Conservation (phyloP, 2,329 filamentous ascomycete species). For the Emergomyces pasteurianus region DNA sequence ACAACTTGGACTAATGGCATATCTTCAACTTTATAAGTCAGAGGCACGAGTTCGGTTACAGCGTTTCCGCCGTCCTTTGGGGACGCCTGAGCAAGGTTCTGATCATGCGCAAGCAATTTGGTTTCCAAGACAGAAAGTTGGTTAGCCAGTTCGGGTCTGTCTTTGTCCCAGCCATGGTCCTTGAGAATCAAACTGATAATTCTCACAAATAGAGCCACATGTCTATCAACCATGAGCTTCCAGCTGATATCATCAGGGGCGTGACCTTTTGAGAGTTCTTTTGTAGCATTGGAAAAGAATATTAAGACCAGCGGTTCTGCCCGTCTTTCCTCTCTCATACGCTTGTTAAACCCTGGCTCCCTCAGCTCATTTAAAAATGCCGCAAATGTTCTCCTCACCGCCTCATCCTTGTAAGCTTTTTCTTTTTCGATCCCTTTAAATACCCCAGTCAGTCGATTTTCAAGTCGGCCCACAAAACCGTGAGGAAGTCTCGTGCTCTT, state of each 20-base stretch:
- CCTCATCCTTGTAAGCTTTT: conserved; percentile 80
- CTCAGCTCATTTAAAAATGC: conserved; percentile 91
- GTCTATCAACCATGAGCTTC: conserved; percentile 85
- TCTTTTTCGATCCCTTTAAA: conserved; percentile 70
- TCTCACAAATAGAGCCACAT: conserved; percentile 87
- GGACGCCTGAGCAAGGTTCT: conserved; percentile 59
- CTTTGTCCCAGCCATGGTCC: conserved; percentile 72
- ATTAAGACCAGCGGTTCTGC: conserved; percentile 89
- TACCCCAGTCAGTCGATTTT: conserved; percentile 70
- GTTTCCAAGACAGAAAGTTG: conserved; percentile 74
- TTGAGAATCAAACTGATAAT: conserved; percentile 69
- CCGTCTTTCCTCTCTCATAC: conserved; percentile 85
- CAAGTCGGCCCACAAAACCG: conserved; percentile 57
- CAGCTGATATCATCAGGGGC: conserved; percentile 70
- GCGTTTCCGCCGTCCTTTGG: conserved; percentile 45
- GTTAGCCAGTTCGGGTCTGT: conserved; percentile 71
- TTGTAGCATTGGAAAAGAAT: conserved; percentile 90
- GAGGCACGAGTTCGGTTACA: conserved; percentile 67
- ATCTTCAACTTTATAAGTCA: conserved; percentile 89
- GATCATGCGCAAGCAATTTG: conserved; percentile 86
- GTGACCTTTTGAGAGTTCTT: conserved; percentile 72
- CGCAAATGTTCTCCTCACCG: conserved; percentile 86
- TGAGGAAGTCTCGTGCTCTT: conserved; percentile 62
- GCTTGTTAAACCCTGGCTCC: conserved; percentile 74
- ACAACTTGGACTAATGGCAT: conserved; percentile 90